Conservation (phyloP, 2,329 filamentous ascomycete species). For the Penicillium sp. region DNA sequence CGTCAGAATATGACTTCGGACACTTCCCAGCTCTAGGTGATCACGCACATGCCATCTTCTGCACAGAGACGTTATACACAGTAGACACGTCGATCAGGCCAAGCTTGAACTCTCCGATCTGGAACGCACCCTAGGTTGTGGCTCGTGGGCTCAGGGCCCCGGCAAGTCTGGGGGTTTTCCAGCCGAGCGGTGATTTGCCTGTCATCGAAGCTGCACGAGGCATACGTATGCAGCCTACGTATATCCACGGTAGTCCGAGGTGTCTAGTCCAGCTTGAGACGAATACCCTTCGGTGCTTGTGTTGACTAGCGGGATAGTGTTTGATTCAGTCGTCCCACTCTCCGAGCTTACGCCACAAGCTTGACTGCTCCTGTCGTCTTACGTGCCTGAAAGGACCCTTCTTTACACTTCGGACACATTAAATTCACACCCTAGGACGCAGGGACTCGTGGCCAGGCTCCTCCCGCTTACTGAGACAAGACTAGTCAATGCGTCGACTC, state of each 20-base stretch:
- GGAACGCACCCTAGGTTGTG: constrained; percentile 2
- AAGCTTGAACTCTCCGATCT: constrained; percentile 22
- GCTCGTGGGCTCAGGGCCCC: constrained; percentile 11
- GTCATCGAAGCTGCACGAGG: constrained; percentile 10
- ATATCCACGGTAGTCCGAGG: constrained; percentile 15
- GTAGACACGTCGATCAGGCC: constrained; percentile 14
- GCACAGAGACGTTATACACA: background rate
- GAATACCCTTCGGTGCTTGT: constrained; percentile 11
- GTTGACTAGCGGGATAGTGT: constrained; percentile 10
- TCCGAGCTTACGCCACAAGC: constrained; percentile 19
- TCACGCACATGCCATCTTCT: background rate
- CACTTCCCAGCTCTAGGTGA: background rate
- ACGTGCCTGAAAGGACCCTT: constrained; percentile 11
- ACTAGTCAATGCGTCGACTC: constrained; percentile 9
- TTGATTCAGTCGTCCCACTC: constrained; percentile 11
- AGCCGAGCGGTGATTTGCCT: constrained; percentile 22
- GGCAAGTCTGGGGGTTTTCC: constrained; percentile 8
- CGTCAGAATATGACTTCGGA: background rate
- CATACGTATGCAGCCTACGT: constrained; percentile 29
- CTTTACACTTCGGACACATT: background rate
- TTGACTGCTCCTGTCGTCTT: constrained; percentile 6
- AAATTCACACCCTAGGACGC: constrained; percentile 10
- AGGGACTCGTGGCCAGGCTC: constrained; percentile 25
- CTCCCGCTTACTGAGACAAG: constrained; percentile 11
- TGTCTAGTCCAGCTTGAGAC: constrained; percentile 13